Base-by-base conservation (phyloP, 108 stramenopile species). In the Parietichytrium sp. region DNA sequence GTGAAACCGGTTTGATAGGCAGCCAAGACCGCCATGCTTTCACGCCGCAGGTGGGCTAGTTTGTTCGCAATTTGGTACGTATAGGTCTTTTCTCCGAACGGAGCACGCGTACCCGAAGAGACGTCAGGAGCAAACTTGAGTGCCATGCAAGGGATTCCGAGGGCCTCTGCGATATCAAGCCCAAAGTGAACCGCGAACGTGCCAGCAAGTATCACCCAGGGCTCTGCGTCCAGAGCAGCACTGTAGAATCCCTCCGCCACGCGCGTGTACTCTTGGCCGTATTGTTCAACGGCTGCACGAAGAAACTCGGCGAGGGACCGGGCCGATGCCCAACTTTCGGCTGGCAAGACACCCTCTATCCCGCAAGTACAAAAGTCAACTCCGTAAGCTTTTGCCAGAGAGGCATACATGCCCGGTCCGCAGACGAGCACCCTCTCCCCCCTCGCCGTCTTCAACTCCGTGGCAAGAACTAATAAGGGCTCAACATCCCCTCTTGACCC, bases 181-280 rank as follows among this genome's bases (percentile, higher is more conserved):
- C 61, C 61, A 2, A 72, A 72, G 33, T 72, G 61, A 6, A 72
- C 3, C 33, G 61, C 61, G 25, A 72, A 72, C 6, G 61, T 72
- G 6, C 61, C 20, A n/a, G 61, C 61, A 10, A 72, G 15, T n/a
- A 72, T 20, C 8, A 72, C 6, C 6, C 45, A 33, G 42, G 61
- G 6, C 20, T 72, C 16, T 33, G 36, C n/a, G 23, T 47, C 6
- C 1, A 33, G 20, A 42, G 38, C 36, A 18, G 42, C 20, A 23
- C 10, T 7, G 38, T 42, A 72, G 42, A 23, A 72, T 27, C 38
- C 61, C 10, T 16, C 29, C 20, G 61, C 61, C 10, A 72, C 45
- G 13, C n/a, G 6, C 29, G 10, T 23, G 61, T 45, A 72, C 61
- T 72, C 45, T 12, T 31, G 15, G 20, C 61, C 45, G 61, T 72